Base-by-base conservation (phyloP, 1,139 yeast species). In the Sugiyamaella japonica region DNA sequence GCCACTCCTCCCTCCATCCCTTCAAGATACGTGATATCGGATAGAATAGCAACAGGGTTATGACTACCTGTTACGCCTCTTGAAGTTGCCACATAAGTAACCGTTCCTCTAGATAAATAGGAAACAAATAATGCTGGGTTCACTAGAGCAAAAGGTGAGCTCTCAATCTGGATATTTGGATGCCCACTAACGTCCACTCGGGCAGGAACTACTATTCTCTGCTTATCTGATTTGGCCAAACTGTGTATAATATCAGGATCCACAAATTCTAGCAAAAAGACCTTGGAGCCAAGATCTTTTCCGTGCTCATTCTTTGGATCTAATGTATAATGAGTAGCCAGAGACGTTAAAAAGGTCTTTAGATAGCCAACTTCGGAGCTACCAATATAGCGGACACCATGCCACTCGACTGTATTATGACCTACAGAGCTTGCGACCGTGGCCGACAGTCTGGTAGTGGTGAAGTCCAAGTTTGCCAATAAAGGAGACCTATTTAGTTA, bases 1-100 rank as follows among this genome's bases (percentile, higher is more conserved):
- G 74, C 86, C 2, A 77, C 57, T 0, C 84, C 86, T 1, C 90
- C 90, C n/a, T 76, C 74, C 79, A 82, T 82, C 58, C 85, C 85
- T 48, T 84, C 89, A 55, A 85, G 65, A 61, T 77, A 85, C 59
- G 80, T 76, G 2, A 76, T 66, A 63, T 85, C 91, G 17, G 79
- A 70, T 6, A 84, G 69, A 56, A 74, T 76, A 8, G 74, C 66
- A 3, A 67, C 63, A 15, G 57, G 55, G 7, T 31, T 8, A 12
- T 25, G 36, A 17, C n/a, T 15, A 4, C 52, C 52, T 28, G 15
- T 17, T 8, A 68, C 53, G 7, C 51, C 37, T 17, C 39, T 47
- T 10, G 52, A 47, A 17, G 70, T 62, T 5, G 60, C 56, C 25
- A 66, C 62, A 49, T 71, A 75, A 56, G 77, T 76, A 3, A 82